A percentile compares a stretch with the other conserved stretches of the same genome.
Evolutionary conservation across 495 filamentous ascomycete genomes (phyloP).

Genomic region (Aspergillus wentii): DNA sequence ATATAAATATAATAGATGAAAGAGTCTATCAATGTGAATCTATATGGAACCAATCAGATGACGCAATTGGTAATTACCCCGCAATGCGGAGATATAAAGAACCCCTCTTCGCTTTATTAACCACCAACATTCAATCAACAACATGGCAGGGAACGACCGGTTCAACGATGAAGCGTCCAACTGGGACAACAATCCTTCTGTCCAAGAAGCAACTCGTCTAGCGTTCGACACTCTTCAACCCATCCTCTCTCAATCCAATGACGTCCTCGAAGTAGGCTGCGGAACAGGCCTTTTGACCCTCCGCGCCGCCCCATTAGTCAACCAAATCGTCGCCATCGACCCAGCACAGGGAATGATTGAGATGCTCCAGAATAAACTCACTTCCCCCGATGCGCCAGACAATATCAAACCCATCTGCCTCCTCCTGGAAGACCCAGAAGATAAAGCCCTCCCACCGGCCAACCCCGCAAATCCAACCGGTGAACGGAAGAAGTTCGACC

Average conservation of each 20-base stretch:
- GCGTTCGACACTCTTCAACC: slow-evolving; percentile 12
- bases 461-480: slow-evolving; percentile 1
- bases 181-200: slow-evolving; percentile 16
- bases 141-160: slow-evolving; percentile 12
- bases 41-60: no score
- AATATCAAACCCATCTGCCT: slow-evolving; percentile 20
- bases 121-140: no score
- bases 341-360: slow-evolving; percentile 49
- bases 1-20: no score
- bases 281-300: slow-evolving; percentile 52
- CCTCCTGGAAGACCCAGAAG: slow-evolving; percentile 28
- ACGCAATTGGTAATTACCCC: no score
- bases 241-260: slow-evolving; percentile 1
- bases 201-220: slow-evolving; percentile 11
- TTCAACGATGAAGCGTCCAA: slow-evolving; percentile 19
- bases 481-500: slow-evolving; percentile 31
- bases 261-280: slow-evolving; percentile 54
- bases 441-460: slow-evolving; percentile 15
- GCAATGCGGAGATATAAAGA: no score
- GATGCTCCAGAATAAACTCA: slow-evolving; percentile 37
- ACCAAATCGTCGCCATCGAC: slow-evolving; percentile 36
- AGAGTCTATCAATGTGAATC: no score
- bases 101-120: no score
- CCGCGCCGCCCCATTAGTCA: slow-evolving; percentile 39
- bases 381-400: slow-evolving; percentile 2